Evolutionary conservation across 768 basidiomycete genomes (phyloP).

Genomic region (Cubamyces lactineus): DNA sequence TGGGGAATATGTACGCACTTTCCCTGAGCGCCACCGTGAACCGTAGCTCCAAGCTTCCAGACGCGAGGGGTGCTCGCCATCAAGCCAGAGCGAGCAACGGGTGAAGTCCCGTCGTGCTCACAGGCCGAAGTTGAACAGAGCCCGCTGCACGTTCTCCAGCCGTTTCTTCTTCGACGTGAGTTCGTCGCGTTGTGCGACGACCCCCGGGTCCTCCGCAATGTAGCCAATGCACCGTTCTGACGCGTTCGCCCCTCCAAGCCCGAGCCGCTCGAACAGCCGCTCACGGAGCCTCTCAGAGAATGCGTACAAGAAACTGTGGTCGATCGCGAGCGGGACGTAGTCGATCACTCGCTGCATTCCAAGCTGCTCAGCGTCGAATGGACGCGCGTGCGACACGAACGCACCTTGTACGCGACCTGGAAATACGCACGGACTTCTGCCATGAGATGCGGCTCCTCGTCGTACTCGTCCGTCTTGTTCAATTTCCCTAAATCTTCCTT

Average conservation of each 20-base stretch:
- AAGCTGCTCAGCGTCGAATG: not conserved
- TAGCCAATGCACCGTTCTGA: slow-evolving; percentile 29
- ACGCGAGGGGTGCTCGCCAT: too few species aligned
- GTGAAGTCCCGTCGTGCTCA: not conserved
- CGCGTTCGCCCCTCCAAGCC: slow-evolving; percentile 26
- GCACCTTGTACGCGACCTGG: slow-evolving; percentile 51
- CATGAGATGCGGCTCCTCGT: slow-evolving; percentile 65
- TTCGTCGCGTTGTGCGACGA: slow-evolving; percentile 31
- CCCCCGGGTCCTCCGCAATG: slow-evolving; percentile 34
- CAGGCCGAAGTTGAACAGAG: slow-evolving; percentile 31
- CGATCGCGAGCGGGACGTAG: slow-evolving; percentile 45
- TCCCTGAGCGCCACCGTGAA: too few species aligned
- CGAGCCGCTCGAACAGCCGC: slow-evolving; percentile 32
- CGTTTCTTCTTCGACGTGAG: slow-evolving; percentile 28
- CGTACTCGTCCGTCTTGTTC: slow-evolving; percentile 46
- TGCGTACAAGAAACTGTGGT: slow-evolving; percentile 49
- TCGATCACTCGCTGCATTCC: slow-evolving; percentile 44
- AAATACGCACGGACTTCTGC: slow-evolving; percentile 74
- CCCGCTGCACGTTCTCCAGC: slow-evolving; percentile 30
- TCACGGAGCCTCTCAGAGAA: slow-evolving; percentile 29
- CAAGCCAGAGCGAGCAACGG: too few species aligned
- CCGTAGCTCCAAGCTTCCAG: too few species aligned
- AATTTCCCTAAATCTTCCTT: slow-evolving; percentile 29
- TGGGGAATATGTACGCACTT: too few species aligned
- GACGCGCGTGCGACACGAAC: not conserved